Evolutionary conservation across 73 alveolate genomes (phyloP), one percentile per base, ranked within the genome.

Genomic region (Blepharisma japonicum): DNA sequence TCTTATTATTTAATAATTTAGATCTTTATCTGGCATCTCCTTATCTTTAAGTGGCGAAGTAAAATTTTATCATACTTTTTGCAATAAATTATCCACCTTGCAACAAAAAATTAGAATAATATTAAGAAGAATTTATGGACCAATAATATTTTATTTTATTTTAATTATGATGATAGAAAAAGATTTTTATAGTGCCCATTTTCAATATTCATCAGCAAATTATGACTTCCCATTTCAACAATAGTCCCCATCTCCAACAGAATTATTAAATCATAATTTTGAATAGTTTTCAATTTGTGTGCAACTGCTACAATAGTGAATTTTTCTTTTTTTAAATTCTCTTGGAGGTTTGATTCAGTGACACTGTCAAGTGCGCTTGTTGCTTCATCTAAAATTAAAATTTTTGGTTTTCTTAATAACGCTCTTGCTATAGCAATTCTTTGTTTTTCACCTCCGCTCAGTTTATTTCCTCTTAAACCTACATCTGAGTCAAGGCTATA

Each of bases 241-340:
- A 91, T 55, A 61, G 70, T 82, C 18, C 97, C 97, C 23, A 81
- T 68, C 68, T 88, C 84, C 54, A 91, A 25, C 39, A 91, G 93
- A 68, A 81, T 71, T 55, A 91, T 91, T 42, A 71, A 32, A 71
- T 91, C 97, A 1, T 92, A 84, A 56, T 88, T 77, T 46, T 66
- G 61, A 61, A 91, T 88, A 42, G 97, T 91, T 18, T 83, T 46
- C 55, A 91, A 88, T 71, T 95, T 56, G 72, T 91, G 97, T 8
- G 97, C 97, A 50, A 91, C 85, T 14, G 88, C 91, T 7, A 91
- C 79, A 20, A 90, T 88, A 23, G 95, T 88, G 46, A 87, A 77
- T 50, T 23, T 23, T 6, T 55, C 78, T 48, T 80, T 72, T 78
- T 85, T 80, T n/a, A 85, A 80, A 38, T 88, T 85, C 5, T 68